Evolutionary conservation across 495 filamentous ascomycete species (phyloP), one percentile per base, ranked within the genome.

Genomic region (Cercophora newfieldiana): DNA sequence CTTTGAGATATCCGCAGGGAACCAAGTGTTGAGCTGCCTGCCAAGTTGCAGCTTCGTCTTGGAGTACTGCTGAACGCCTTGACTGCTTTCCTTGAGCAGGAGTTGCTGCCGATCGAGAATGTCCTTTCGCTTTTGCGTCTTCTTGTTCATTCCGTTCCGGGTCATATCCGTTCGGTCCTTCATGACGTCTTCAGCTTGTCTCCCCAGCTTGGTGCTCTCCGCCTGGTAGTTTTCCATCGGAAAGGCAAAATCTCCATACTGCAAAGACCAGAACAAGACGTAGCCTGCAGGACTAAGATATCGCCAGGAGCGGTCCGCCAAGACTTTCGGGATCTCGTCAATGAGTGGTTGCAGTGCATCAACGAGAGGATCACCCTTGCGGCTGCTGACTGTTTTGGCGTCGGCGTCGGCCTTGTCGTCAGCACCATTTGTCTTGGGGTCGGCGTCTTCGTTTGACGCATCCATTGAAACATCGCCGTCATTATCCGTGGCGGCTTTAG

Each of bases 251-350:
- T 98, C 95, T 25, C 89, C 86, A 16, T 93, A 85, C 24, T 91
- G 87, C 18, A 97, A 83, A 55, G 93, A 89, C 96, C 96, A 99
- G 81, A 99, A 99, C 2, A 91, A 91, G 29, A 91, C 88, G 72
- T 92, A 97, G 74, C 97, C 96, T 31, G 87, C 82, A 1, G 89
- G 79, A 53, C 86, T 93, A 50, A 97, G 78, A 10, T 83, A 80
- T 21, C 86, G 81, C 85, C 89, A 92, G 1, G 85, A 84, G 22
- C 86, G 81, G 8, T 81, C 68, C 2, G 91, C 85, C n/a, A 94
- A 69, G 1, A 84, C 77, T 3, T 78, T 79, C 61, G 84, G 82
- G 22, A 97, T 81, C 55, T 87, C 78, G 16, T 89, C 83, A 63
- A 93, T 90, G 7, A 97, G 81, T 19, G 87, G 87, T 68, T 91